Evolutionary conservation across 495 filamentous ascomycete genomes (phyloP).

Genomic region (Ramalina intermedia): DNA sequence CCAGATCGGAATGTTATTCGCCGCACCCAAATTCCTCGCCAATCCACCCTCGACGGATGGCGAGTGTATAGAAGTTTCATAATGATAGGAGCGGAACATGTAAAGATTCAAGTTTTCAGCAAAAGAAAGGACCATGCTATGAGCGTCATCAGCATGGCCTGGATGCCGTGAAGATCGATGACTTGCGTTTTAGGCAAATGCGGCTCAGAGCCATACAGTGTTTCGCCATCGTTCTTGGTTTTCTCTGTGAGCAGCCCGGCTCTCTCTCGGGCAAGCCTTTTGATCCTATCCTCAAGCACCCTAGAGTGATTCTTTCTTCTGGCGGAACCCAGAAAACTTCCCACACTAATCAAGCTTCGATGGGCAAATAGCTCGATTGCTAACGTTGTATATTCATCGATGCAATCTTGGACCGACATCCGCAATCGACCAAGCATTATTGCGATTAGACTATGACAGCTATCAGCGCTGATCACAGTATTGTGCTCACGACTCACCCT

Average conservation of each 20-base stretch:
- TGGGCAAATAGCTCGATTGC: background rate
- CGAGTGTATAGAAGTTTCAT: background rate
- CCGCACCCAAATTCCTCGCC: background rate
- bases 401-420: background rate
- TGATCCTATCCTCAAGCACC: background rate
- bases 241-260: background rate
- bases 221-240: background rate
- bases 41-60: background rate
- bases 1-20: background rate
- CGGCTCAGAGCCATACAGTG: background rate
- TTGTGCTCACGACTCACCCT: background rate
- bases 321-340: background rate
- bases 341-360: background rate
- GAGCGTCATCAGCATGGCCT: background rate
- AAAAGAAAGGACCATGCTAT: background rate
- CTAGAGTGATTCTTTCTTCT: background rate
- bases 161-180: background rate
- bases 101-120: background rate
- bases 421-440: slow-evolving; percentile 1
- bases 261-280: background rate
- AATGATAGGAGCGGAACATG: too few relatives aligned
- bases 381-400: background rate
- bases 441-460: background rate
- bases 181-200: background rate
- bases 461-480: background rate